Conservation (phyloP, 495 filamentous ascomycete genomes). For the Aspergillus biplanus region DNA sequence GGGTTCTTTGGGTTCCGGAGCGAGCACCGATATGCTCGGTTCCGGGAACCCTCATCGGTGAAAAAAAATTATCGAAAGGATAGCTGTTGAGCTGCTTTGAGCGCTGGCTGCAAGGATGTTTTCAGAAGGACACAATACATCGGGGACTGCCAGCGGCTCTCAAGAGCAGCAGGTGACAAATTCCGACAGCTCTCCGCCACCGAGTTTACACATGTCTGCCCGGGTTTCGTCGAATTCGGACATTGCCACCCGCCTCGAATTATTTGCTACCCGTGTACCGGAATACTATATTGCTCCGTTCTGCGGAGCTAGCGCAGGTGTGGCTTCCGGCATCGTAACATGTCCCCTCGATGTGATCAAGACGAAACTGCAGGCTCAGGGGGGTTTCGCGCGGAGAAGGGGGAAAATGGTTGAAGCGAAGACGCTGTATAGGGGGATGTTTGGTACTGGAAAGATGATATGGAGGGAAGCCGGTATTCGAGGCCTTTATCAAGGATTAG, state of each 20-base stretch:
- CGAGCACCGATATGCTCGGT: constrained; percentile 54
- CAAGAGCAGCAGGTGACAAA: constrained; percentile 33
- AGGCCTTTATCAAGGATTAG: constrained; percentile 91
- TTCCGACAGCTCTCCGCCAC: constrained; percentile 26
- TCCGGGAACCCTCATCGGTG: constrained; percentile 47
- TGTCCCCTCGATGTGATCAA: constrained; percentile 99
- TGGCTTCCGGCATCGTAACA: constrained; percentile 90
- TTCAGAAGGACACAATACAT: constrained; percentile 39
- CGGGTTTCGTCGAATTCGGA: constrained; percentile 31
- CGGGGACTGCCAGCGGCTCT: constrained; percentile 36
- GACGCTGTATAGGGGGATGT: constrained; percentile 75
- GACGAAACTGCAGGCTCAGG: constrained; percentile 96
- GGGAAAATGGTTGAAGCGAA: constrained; percentile 50
- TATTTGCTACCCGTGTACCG: constrained; percentile 53
- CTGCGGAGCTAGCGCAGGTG: constrained; percentile 83
- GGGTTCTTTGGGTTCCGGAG: constrained; percentile 46
- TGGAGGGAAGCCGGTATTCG: constrained; percentile 84
- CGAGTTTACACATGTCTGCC: constrained; percentile 27
- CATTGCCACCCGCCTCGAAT: constrained; percentile 59
- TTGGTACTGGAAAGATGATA: constrained; percentile 84
- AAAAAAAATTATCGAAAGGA: constrained; percentile 40
- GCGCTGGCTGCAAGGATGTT: constrained; percentile 46
- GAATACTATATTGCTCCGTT: constrained; percentile 63
- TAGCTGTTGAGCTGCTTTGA: constrained; percentile 38
- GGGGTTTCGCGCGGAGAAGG: constrained; percentile 64